Evolutionary conservation across 2,329 filamentous ascomycete genomes (phyloP), one percentile per base, ranked within the genome.

Genomic region (Ascosphaera aggregata): DNA sequence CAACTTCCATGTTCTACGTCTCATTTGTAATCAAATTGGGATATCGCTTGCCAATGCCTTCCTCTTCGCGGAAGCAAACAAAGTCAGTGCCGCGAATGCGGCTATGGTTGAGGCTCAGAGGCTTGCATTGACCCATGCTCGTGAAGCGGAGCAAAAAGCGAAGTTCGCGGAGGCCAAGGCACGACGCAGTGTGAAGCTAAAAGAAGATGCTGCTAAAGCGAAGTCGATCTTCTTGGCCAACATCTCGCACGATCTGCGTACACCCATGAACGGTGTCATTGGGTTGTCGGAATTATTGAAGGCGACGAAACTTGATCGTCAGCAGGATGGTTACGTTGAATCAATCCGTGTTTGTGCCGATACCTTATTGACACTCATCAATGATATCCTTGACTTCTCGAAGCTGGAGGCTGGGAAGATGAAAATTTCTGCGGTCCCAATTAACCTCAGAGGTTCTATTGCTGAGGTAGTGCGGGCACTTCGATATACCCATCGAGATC

Each of bases 201-300:
- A 76, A 46, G 72, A 76, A 51, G 72, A 76, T 51, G 72, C 72
- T 17, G 71, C 71, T 5, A 71, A 66, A 48, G 71, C 70, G 1
- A 98, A 98, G 60, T 95, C 89, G 0, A 65, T 95, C 7, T 95
- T 95, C 60, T 91, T 98, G 45, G 89, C 89, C 15, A 95, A 95
- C 49, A 93, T 95, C 38, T 74, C 69, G 1, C 73, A 78, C 47
- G 73, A 95, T 55, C 65, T 98, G 27, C 91, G 93, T 53, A 98
- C 89, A 1, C 89, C 89, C 0, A 66, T 95, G 41, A 95, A 95
- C 51, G 89, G 86, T 9, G 94, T 95, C 37, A 65, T 98, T 49
- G 89, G 89, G 24, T 68, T 74, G 56, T 70, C 66, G 2, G 70
- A 75, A 47, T 55, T 75, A 34, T 59, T 75, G 17, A 74, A 74